Evolutionary conservation across 257 asterid genomes (phyloP), one percentile per base, ranked within the genome.

Genomic region (Scutellaria baicalensis): DNA sequence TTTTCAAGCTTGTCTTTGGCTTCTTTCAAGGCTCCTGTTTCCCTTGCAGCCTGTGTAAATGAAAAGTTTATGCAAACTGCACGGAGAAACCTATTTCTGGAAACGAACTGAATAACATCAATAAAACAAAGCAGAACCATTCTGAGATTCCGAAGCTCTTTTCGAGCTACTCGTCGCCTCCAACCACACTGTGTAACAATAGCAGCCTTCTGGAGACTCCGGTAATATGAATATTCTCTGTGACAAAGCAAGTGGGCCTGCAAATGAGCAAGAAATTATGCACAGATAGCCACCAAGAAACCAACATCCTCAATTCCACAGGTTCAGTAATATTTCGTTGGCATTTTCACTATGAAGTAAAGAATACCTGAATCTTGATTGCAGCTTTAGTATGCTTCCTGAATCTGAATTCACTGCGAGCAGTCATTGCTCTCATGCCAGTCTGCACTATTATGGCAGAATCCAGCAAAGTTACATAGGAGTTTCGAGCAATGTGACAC

Each of bases 1-100:
- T 91, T 94, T 82, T 94, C 99, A 47, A 92, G 85, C 91, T 88
- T 92, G 83, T 92, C 97, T 81, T 92, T 92, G 64, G 98, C 98
- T 86, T 89, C 91, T 80, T 89, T 89, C 61, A 92, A 85, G 79
- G 98, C 98, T 71, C 98, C 98, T 31, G 98, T 89, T 88, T 92
- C 98, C 83, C 93, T 88, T 69, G 98, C 83, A 72, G 96, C 98
- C 98, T 92, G 85, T 59, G 76, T 65, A 72, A 11, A 66, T 20
- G 70, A 56, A 70, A 49, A 20, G 50, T 65, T 63, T 27, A 75
- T 55, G 48, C 65, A 66, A 72, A 45, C 69, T 33, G 56, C 71
- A 43, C 64, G 36, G 59, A 65, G 57, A 66, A 21, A 59, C 54
- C 6, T 69, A 14, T 36, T 69, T 60, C 9, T 49, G 47, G 38